Conservation (phyloP, 192 early-diverging fungal genomes). For the Coemansia sp. region DNA sequence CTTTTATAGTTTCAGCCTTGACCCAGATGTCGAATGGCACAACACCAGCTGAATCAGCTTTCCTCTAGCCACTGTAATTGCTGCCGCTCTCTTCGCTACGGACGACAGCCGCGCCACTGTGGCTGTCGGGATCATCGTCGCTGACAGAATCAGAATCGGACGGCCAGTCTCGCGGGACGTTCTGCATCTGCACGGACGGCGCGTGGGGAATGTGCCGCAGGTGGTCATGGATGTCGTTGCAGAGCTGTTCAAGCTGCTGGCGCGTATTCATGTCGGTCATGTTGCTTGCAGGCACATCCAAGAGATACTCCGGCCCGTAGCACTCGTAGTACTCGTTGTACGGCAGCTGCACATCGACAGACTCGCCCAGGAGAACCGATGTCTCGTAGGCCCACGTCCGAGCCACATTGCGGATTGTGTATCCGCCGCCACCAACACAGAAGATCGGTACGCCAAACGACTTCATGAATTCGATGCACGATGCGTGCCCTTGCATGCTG, state of each 20-base stretch:
- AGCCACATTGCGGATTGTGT: conserved; percentile 94
- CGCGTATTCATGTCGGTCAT: conserved; percentile 86
- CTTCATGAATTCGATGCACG: conserved; percentile 91
- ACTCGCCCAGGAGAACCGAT: conserved; percentile 71
- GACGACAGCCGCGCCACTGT: background rate
- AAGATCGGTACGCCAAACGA: conserved; percentile 88
- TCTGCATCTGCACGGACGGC: conserved; percentile 82
- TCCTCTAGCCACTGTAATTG: conserved; percentile 27
- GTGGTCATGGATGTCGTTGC: conserved; percentile 61
- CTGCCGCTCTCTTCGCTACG: conserved; percentile 12
- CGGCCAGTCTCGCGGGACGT: conserved; percentile 61
- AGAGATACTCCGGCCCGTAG: conserved; percentile 86
- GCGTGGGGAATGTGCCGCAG: conserved; percentile 66
- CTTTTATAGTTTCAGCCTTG: too few species aligned
- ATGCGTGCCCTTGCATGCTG: conserved; percentile 89
- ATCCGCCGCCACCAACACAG: conserved; percentile 93
- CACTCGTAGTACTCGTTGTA: conserved; percentile 88
- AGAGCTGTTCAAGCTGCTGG: conserved; percentile 80
- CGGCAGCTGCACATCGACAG: conserved; percentile 68
- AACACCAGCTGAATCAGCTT: background rate
- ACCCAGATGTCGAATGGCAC: background rate
- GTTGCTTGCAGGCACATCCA: conserved; percentile 84
- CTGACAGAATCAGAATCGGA: conserved; percentile 33
- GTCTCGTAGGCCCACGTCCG: conserved; percentile 98
- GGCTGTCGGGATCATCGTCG: conserved; percentile 6